These are phyloP conservation scores for Panaeolus cyanescens DNA, from an alignment of 768 basidiomycete genomes.

Conservation along the genomic window DNA sequence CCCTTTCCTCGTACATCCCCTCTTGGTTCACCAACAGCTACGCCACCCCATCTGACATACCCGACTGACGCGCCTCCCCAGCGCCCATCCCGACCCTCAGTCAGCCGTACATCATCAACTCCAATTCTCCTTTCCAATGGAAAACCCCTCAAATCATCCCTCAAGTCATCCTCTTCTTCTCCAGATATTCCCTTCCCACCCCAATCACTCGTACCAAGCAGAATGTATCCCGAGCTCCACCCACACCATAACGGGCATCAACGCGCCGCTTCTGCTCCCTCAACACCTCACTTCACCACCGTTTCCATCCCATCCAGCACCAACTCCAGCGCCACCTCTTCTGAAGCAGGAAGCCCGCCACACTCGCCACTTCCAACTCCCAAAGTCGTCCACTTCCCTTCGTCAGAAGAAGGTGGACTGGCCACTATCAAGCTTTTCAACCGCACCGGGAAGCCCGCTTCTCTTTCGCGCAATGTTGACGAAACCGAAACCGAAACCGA, in stretches of 20 bases:
- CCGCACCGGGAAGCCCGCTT: conserved; percentile 69
- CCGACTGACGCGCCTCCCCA: conserved; percentile 20
- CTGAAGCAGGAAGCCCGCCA: conserved; percentile 18
- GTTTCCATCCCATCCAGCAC: conserved; percentile 9
- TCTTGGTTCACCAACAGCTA: conserved; percentile 19
- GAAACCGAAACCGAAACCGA: conserved; percentile 40
- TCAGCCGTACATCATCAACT: conserved; percentile 60
- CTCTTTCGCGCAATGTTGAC: conserved; percentile 35
- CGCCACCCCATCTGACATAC: conserved; percentile 20
- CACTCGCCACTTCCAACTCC: conserved; percentile 49
- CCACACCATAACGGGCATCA: conserved; percentile 21
- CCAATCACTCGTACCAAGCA: conserved; percentile 28
- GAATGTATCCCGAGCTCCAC: conserved; percentile 23
- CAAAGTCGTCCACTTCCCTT: conserved; percentile 91
- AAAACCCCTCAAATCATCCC: conserved; percentile 83
- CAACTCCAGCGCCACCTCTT: conserved; percentile 7
- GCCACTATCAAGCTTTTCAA: conserved; percentile 64
- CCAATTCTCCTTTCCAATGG: conserved; percentile 69
- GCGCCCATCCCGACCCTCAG: conserved; percentile 28
- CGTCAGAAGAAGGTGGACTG: conserved; percentile 57
- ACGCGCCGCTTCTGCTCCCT: conserved; percentile 57
- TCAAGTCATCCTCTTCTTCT: conserved; percentile 64
- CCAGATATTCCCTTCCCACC: conserved; percentile 45
- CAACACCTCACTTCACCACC: conserved; percentile 40
- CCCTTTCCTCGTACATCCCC: conserved; percentile 46